Base-by-base conservation (phyloP, 352 stramenopile genomes). In the Phytopythium mirpurense region DNA sequence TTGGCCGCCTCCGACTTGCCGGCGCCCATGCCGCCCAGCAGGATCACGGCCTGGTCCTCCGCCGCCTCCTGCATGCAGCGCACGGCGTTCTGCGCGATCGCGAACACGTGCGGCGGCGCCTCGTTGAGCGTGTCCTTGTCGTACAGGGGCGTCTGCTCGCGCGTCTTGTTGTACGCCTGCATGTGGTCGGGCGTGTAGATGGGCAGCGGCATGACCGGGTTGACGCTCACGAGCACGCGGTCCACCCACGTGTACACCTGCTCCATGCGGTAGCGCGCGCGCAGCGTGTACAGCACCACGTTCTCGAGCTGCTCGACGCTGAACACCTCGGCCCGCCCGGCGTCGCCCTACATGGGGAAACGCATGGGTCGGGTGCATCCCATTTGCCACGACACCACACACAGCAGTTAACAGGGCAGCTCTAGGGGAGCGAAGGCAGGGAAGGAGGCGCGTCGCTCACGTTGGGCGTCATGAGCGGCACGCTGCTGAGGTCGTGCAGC, bases 161-260 rank as follows among this genome's bases (percentile, higher is more conserved):
- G 61, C 44, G 63, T 83, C 54, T 83, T 83, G 58, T 85, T 85
- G 55, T 90, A 92, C 31, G 74, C 77, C 37, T 87, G 77, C 76
- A 93, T 88, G 52, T 86, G 74, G 53, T 90, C 76, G 0, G 83
- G 83, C n/a, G 83, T 93, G 60, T 88, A 93, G 29, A 93, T 88
- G 5, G 83, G 79, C 29, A 93, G 61, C 26, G 79, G 71, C 19
- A 63, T 69, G 23, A 89, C 70, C 0, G 83, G 83, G 51, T 93
- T 93, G 16, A 93, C 50, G 21, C 74, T 81, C 5, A 93, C 64
- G 4, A 93, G 66, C 5, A 93, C 79, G 19, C 77, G 74, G 56
- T 90, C 80, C 29, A 90, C 72, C 79, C 79, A 90, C 34, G 83
- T 93, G 65, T 90, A 93, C 44, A 93, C 67, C 37, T 87, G 78